Evolutionary conservation across 441 rosid genomes (phyloP).

Genomic region (Hura crepitans): DNA sequence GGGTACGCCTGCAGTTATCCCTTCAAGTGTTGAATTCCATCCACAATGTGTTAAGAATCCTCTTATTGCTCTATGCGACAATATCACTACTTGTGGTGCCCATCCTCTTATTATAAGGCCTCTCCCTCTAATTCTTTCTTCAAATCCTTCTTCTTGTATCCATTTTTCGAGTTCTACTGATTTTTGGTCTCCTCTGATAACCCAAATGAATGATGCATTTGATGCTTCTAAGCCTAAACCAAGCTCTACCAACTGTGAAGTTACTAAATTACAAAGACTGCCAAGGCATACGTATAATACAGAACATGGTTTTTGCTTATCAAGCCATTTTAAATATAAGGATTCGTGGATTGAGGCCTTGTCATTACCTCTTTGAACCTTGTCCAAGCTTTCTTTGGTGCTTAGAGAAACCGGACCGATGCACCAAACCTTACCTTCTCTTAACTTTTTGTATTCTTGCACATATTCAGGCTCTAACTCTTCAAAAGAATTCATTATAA

Average conservation of each 20-base stretch:
- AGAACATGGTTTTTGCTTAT: conserved; percentile 23
- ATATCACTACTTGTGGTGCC: conserved; percentile 40
- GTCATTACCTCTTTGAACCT: conserved; percentile 33
- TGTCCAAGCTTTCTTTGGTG: conserved; percentile 28
- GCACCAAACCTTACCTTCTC: conserved; percentile 29
- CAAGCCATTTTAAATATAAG: conserved; percentile 34
- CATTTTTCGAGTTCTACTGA: conserved; percentile 24
- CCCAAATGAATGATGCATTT: conserved; percentile 40
- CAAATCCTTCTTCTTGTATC: conserved; percentile 26
- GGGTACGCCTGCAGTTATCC: conserved; percentile 27
- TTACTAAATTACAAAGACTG: conserved; percentile 22
- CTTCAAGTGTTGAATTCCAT: conserved; percentile 39
- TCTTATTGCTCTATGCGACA: conserved; percentile 36
- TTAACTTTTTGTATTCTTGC: conserved; percentile 21
- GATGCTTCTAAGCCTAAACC: conserved; percentile 39
- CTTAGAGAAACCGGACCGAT: conserved; percentile 38
- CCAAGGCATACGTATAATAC: conserved; percentile 42
- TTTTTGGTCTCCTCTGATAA: conserved; percentile 9
- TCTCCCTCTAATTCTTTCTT: conserved; percentile 28
- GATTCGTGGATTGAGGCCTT: conserved; percentile 17
- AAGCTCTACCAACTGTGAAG: conserved; percentile 32
- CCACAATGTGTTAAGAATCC: conserved; percentile 47
- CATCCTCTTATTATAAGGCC: conserved; percentile 36
- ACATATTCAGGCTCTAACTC: conserved; percentile 34
- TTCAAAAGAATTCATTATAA: conserved; percentile 34